phyloP scores from a whole-genome alignment of 2,329 filamentous ascomycete species.

The Colletotrichum phormii region DNA sequence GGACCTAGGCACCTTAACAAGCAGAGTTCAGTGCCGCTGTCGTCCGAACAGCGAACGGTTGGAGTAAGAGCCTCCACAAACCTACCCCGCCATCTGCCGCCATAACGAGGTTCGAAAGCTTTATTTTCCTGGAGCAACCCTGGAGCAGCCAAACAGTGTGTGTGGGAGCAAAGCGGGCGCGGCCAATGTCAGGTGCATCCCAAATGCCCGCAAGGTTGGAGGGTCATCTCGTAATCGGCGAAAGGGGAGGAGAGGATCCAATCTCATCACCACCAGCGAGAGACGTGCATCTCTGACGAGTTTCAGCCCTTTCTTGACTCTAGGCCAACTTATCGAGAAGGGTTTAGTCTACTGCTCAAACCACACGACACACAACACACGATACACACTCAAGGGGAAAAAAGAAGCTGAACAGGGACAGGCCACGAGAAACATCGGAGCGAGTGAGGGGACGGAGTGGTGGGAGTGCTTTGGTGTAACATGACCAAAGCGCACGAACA shows the following conservation, averaged over 20 bases:
- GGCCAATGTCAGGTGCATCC: background rate
- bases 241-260: background rate
- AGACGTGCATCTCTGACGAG: slow-evolving; percentile 10
- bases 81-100: slow-evolving; percentile 30
- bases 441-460: background rate
- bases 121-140: slow-evolving; percentile 12
- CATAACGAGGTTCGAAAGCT: background rate
- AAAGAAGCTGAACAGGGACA: background rate
- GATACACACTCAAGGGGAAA: background rate
- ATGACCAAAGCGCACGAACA: slow-evolving; percentile 9
- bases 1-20: background rate
- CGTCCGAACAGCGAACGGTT: slow-evolving; percentile 34
- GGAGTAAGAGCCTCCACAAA: slow-evolving; percentile 28
- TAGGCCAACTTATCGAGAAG: background rate
- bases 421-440: background rate
- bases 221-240: slow-evolving; percentile 9
- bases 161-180: background rate
- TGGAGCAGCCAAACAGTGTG: background rate
- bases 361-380: background rate
- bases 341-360: background rate
- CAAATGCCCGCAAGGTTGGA: background rate
- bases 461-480: background rate
- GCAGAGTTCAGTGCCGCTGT: slow-evolving; percentile 18
- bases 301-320: slow-evolving; percentile 9
- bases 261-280: slow-evolving; percentile 2